Base-by-base conservation (phyloP, 805 yeast genomes). In the Danielia oregonensis region DNA sequence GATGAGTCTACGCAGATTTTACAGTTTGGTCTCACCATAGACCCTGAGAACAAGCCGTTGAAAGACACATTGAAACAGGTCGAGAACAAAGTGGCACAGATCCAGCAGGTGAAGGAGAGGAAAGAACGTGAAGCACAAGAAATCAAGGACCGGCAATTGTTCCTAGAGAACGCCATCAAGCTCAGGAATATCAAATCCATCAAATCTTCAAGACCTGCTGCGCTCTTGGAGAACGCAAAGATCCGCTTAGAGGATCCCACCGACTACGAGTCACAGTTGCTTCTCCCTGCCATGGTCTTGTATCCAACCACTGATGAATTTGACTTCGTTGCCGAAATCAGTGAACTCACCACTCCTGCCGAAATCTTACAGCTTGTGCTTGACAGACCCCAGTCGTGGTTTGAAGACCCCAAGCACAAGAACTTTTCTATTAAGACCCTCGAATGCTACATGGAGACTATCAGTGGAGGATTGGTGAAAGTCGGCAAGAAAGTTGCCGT, bases 231-330 rank as follows among this genome's bases (percentile, higher is more conserved):
- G 56, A 54, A 74, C 32, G 69, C 80, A 0, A 67, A 68, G 32
- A 50, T 82, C 7, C 68, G 68, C 39, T 61, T 86, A 26, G 91
- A 83, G 55, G 79, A 82, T 43, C 68, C 74, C 11, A 50, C 65
- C 26, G 93, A 86, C 60, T 71, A 68, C 43, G 87, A 83, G 48
- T 80, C 95, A 0, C 89, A 85, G 51, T 62, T 91, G 30, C 70
- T 83, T n/a, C 72, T 87, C 46, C 96, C 97, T 0, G 83, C 89
- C 0, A 68, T 82, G 65, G 65, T 86, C 3, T 58, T 89, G 37
- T 91, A 87, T 48, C 97, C 97, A 15, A 74, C 88, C 2, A 77
- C 76, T 4, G 82, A 83, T 55, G 93, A 86, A 55, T 85, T 87
- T 47, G 97, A 91, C 57, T 80, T 81, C 48, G 66, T 91, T 25